A percentile compares a stretch with the other conserved stretches of the same genome.
Evolutionary conservation across 179 eudicot species (phyloP).

Genomic region (Vitellaria paradoxa): DNA sequence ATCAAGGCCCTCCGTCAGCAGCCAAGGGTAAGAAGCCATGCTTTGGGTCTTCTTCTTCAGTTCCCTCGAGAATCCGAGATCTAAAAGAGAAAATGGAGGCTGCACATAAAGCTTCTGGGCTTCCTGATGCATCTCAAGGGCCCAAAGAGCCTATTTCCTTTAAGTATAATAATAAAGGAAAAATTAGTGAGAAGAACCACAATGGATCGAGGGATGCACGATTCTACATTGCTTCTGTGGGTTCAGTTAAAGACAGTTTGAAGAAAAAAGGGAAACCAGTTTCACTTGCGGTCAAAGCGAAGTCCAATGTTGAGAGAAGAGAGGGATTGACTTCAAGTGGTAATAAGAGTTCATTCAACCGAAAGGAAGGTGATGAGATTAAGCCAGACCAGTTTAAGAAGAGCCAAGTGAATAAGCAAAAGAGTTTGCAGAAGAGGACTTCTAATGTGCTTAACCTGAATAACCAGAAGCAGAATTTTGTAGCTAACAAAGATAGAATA

Average conservation of each 20-base stretch:
- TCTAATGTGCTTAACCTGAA: slow-evolving; percentile 64
- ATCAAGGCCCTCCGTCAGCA: slow-evolving; percentile 51
- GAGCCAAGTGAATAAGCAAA: slow-evolving; percentile 38
- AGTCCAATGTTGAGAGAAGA: slow-evolving; percentile 46
- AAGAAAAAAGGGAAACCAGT: slow-evolving; percentile 56
- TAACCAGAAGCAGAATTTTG: slow-evolving; percentile 75
- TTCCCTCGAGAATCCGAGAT: slow-evolving; percentile 63
- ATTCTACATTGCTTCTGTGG: slow-evolving; percentile 36
- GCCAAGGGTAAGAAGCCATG: slow-evolving; percentile 37
- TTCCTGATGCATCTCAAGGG: slow-evolving; percentile 41
- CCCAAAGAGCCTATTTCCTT: slow-evolving; percentile 35
- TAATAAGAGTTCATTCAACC: slow-evolving; percentile 36
- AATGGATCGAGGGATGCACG: slow-evolving; percentile 36
- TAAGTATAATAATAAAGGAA: slow-evolving; percentile 30
- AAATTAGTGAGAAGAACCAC: slow-evolving; percentile 36
- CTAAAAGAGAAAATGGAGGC: slow-evolving; percentile 62
- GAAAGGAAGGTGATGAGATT: slow-evolving; percentile 48
- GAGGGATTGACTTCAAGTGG: slow-evolving; percentile 36
- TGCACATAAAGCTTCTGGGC: slow-evolving; percentile 41
- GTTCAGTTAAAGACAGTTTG: slow-evolving; percentile 37
- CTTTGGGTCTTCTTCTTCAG: slow-evolving; percentile 44
- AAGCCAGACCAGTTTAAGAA: slow-evolving; percentile 25
- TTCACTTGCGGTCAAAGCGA: slow-evolving; percentile 41
- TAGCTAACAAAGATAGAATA: slow-evolving; percentile 38
- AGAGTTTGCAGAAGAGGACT: slow-evolving; percentile 41